Percentiles rank a stretch among this genome's conserved stretches.
These are phyloP conservation scores for Diplogelasinospora grovesii DNA, from an alignment of 495 filamentous ascomycete species.

Conservation along the genomic window DNA sequence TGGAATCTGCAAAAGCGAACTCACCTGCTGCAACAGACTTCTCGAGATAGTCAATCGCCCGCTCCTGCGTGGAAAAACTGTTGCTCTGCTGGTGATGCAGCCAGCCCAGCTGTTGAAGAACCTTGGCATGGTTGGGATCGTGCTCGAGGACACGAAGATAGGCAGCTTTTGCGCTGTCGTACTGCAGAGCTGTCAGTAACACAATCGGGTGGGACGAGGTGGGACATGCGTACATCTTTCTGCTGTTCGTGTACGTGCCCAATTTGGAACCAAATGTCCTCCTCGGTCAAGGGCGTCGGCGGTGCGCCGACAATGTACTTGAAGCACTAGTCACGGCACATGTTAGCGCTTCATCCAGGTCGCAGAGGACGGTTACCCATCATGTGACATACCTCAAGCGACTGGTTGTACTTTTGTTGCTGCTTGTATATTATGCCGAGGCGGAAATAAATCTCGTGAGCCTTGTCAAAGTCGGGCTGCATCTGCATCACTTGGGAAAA, in stretches of 20 bases:
- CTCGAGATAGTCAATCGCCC: constrained; percentile 94
- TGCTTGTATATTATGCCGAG: constrained; percentile 99
- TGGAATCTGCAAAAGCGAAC: constrained; percentile 21
- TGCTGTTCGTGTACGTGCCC: constrained; percentile 98
- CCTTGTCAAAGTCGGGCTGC: constrained; percentile 97
- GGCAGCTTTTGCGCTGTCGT: constrained; percentile 82
- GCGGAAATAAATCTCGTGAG: constrained; percentile 98
- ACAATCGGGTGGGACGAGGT: constrained; percentile 7
- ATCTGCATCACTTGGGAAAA: constrained; percentile 99
- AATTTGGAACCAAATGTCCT: constrained; percentile 99
- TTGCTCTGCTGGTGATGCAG: constrained; percentile 92
- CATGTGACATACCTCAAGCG: constrained; percentile 65
- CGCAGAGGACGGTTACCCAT: constrained; percentile 4
- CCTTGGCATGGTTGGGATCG: constrained; percentile 95
- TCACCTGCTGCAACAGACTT: constrained; percentile 92
- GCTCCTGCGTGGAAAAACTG: constrained; percentile 83
- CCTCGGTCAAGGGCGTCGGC: constrained; percentile 86
- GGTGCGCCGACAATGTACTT: constrained; percentile 95
- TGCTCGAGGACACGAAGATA: constrained; percentile 91
- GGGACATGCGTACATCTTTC: constrained; percentile 72
- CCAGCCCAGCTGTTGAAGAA: constrained; percentile 97
- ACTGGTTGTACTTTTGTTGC: constrained; percentile 87
- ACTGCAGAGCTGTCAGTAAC: constrained; percentile 50
- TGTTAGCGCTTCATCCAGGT: constrained; percentile 24
- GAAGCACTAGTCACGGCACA: constrained; percentile 71